phyloP scores from a whole-genome alignment of 2,329 filamentous ascomycete genomes.

The Clarireedia paspali region DNA sequence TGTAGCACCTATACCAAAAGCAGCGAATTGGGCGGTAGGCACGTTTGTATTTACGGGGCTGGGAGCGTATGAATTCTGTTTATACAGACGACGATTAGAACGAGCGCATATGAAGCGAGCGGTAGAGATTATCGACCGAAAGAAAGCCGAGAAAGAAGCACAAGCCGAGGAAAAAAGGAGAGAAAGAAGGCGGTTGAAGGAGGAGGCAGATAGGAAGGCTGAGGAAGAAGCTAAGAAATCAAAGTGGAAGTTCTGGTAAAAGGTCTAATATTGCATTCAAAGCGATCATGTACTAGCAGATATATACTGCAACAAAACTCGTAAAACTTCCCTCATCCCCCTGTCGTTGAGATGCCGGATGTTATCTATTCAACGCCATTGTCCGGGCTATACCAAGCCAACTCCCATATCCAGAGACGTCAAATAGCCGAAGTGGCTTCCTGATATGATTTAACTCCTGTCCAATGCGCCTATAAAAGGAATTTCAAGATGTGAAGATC shows the following conservation, averaged over 20 bases:
- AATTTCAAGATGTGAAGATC: slow-evolving; percentile 13
- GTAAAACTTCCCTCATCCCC: background rate
- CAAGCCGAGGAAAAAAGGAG: slow-evolving; percentile 33
- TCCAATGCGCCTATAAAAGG: background rate
- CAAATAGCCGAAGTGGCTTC: background rate
- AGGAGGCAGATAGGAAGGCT: slow-evolving; percentile 31
- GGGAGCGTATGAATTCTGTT: slow-evolving; percentile 76
- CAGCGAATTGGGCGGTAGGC: slow-evolving; percentile 81
- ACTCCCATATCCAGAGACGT: no score
- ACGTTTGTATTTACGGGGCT: slow-evolving; percentile 64
- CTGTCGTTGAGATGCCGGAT: background rate
- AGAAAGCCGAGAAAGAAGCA: slow-evolving; percentile 58
- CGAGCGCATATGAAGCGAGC: slow-evolving; percentile 76
- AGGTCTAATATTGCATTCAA: background rate
- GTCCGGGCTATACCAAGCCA: background rate
- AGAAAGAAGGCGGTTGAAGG: slow-evolving; percentile 35
- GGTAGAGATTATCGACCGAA: slow-evolving; percentile 71
- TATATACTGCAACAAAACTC: background rate
- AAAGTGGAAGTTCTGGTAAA: background rate
- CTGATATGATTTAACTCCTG: background rate
- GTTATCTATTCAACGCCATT: background rate
- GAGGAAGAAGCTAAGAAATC: background rate
- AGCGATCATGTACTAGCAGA: background rate
- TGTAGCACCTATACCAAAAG: slow-evolving; percentile 51
- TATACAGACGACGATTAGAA: slow-evolving; percentile 65